Evolutionary conservation across 1,139 yeast genomes (phyloP).

Genomic region (Trichomonascaceae sp.): DNA sequence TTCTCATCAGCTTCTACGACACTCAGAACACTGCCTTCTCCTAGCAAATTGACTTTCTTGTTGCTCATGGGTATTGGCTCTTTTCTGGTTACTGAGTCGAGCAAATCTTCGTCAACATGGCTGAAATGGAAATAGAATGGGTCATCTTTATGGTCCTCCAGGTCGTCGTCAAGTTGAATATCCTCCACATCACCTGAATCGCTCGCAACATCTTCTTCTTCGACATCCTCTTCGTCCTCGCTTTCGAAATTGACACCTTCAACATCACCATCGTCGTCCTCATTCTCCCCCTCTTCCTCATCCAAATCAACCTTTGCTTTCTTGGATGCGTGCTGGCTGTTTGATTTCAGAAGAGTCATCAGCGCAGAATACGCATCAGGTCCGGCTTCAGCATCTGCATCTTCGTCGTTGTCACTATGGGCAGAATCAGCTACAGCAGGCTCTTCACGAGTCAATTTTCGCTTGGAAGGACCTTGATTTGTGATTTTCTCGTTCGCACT

Average conservation of each 20-base stretch:
- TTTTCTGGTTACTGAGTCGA: no score
- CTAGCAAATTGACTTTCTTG: no score
- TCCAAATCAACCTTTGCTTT: constrained; percentile 11
- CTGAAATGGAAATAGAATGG: constrained; percentile 72
- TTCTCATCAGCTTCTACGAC: constrained; percentile 1
- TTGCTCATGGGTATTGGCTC: no score
- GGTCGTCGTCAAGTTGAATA: constrained; percentile 26
- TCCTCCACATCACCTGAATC: constrained; percentile 22
- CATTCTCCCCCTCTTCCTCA: constrained; percentile 17
- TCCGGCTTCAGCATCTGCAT: constrained; percentile 12
- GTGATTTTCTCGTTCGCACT: constrained; percentile 7
- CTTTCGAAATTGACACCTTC: constrained; percentile 12
- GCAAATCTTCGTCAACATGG: no score
- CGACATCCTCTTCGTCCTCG: constrained; percentile 22
- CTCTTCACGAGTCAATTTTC: constrained; percentile 2
- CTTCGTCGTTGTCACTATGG: constrained; percentile 14
- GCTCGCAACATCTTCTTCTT: constrained; percentile 15
- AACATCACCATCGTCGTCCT: constrained; percentile 7
- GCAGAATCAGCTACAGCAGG: no score
- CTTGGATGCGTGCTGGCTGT: constrained; percentile 11
- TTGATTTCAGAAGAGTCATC: constrained; percentile 39
- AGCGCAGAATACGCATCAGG: constrained; percentile 54
- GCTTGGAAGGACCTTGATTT: constrained; percentile 1
- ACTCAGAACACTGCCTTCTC: no score
- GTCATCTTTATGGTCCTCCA: constrained; percentile 29